These are phyloP conservation scores for Cytospora paraplurivora DNA, from an alignment of 2,329 filamentous ascomycete genomes.

Conservation along the genomic window DNA sequence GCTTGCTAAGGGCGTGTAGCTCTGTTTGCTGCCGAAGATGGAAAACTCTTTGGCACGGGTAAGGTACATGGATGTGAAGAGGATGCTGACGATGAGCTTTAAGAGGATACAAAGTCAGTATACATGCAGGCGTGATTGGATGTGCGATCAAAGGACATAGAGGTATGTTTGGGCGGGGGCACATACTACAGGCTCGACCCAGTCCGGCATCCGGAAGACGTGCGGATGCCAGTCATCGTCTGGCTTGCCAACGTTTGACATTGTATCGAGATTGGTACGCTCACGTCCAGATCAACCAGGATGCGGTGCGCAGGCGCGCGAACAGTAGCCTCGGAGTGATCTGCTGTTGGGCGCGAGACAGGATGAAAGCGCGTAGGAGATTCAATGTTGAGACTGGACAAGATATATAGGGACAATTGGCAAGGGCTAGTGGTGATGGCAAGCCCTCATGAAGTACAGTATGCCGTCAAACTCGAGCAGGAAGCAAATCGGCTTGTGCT, in stretches of 20 bases:
- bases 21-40: constrained; percentile 33
- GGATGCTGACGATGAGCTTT: constrained; percentile 42
- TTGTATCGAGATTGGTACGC: not conserved
- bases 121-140: not conserved
- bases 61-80: constrained; percentile 42
- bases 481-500: not conserved
- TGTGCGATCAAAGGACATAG: not conserved
- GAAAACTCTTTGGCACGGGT: constrained; percentile 42
- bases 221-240: constrained; percentile 28
- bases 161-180: not conserved
- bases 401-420: not conserved
- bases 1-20: constrained; percentile 19
- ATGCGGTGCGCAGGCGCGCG: not conserved
- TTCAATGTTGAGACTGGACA: not conserved
- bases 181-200: constrained; percentile 40
- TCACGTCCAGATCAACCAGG: not conserved
- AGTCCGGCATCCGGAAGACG: constrained; percentile 37
- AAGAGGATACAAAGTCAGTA: not conserved
- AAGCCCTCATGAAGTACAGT: not conserved
- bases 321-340: not conserved
- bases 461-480: not conserved
- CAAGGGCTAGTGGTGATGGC: not conserved
- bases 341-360: not conserved
- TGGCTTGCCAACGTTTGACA: constrained; percentile 18
- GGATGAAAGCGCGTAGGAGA: not conserved